Base-by-base conservation (phyloP, 2,329 filamentous ascomycete species). In the Botrytis tulipae region DNA sequence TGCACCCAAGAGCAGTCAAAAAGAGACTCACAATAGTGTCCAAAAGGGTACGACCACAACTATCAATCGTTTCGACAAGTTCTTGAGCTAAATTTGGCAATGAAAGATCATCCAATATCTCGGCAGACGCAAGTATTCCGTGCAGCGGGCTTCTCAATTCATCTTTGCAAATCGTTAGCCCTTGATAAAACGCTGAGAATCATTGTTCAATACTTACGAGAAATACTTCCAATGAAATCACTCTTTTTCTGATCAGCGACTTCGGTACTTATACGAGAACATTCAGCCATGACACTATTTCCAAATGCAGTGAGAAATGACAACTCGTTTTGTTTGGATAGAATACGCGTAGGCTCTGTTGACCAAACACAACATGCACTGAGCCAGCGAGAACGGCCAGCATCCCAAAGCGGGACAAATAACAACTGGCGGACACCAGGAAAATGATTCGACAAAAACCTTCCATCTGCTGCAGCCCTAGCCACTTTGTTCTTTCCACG, bases 161-260 rank as follows among this genome's bases (percentile, higher is more conserved):
- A 29, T 68, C 60, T 62, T n/a, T 40, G 22, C 10, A 37, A 2
- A 62, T 25, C 22, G 59, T 62, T n/a, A 62, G 60, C 35, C 32
- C 59, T 37, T 61, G 20, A 25, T 25, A 51, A 51, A 6, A n/a
- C 5, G 0, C 22, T 51, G 59, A 5, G 3, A 35, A 61, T 35
- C 20, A 25, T 61, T 25, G 35, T 9, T 46, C 88, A 82, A 22
- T 89, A 78, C 72, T 89, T 88, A 77, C 90, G 88, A 29, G 86
- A 88, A 75, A 90, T 88, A 42, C 85, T 88, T 1, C 86, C 87
- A 60, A 90, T 88, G 74, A 89, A 89, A 16, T 87, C 87, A 1
- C 85, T 85, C 76, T 89, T 90, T 60, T 87, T 87, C 32, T 84
- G 83, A 72, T 87, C 84, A 4, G 84, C 85, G 44, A 85, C 84